Conservation (phyloP, 495 filamentous ascomycete species). For the Xylaria palmicola region DNA sequence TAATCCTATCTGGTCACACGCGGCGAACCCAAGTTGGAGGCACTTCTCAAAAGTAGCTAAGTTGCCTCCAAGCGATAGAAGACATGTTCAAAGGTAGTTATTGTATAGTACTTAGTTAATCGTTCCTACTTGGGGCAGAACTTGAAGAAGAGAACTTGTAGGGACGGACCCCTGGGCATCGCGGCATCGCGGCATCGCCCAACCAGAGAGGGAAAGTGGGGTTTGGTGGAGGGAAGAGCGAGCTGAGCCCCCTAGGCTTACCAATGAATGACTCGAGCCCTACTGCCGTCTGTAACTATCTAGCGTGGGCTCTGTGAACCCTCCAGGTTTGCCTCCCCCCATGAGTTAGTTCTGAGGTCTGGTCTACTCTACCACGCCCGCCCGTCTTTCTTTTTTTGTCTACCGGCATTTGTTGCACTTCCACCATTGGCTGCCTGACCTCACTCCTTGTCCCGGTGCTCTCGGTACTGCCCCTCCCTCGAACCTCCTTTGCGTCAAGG, state of each 20-base stretch:
- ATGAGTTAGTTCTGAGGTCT: too few relatives aligned
- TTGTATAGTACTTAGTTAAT: too few relatives aligned
- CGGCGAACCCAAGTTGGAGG: too few relatives aligned
- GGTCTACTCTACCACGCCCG: too few relatives aligned
- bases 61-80: too few relatives aligned
- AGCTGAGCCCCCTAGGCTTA: slow-evolving; percentile 2
- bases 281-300: not conserved
- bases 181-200: too few relatives aligned
- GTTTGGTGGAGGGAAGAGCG: not conserved
- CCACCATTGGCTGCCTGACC: not conserved
- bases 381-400: slow-evolving; percentile 4
- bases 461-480: not conserved
- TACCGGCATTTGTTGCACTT: not conserved
- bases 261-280: slow-evolving; percentile 3
- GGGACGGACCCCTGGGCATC: too few relatives aligned
- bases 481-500: not conserved
- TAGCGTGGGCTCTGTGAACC: not conserved
- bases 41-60: too few relatives aligned
- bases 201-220: slow-evolving; percentile 3
- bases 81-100: too few relatives aligned
- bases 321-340: not conserved
- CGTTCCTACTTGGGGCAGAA: too few relatives aligned
- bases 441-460: not conserved
- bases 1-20: too few relatives aligned
- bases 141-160: too few relatives aligned